Evolutionary conservation across 2,329 filamentous ascomycete genomes (phyloP), one percentile per base, ranked within the genome.

Genomic region (Trichoderma sp.): DNA sequence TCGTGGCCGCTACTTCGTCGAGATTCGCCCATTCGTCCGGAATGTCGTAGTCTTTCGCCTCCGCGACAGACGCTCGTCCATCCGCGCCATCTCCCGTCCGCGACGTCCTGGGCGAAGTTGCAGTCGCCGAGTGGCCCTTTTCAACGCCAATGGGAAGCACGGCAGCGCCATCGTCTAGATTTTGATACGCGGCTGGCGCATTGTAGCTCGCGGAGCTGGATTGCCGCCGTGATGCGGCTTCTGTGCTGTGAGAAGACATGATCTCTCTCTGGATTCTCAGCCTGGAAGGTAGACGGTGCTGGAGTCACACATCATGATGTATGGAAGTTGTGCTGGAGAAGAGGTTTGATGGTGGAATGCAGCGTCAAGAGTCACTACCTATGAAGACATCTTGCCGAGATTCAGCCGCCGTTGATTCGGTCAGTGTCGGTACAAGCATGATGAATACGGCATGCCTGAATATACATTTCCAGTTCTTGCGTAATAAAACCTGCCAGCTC

Each of bases 131-230:
- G 5, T 11, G 30, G 6, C 7, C 39, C 2, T 34, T 16, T 1
- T 51, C 18, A 3, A 51, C 21, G 21, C 46, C 21, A 13, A 66
- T 43, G 7, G 70, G 59, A 1, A 69, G 79, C 3, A 74, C 79
- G 3, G 76, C 75, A 1, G 74, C 72, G 6, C 81, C 70, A 72
- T 86, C 85, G 68, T 81, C 78, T 28, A 85, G 75, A 70, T 83
- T 82, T 52, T 72, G 77, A 69, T 83, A 84, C 4, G 72, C 73
- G 51, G 69, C 70, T 3, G 77, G 76, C 10, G 73, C 70, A 37
- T 77, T 69, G 70, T 79, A 77, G 21, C 72, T 49, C 18, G 16
- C 18, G 21, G 59, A 59, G 43, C 52, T 63, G 13, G 59, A 51
- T 7, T 32, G 49, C 21, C 34, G 56, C 13, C 21, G 54, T 64